These are phyloP conservation scores for Pichia cephalocereana DNA, from an alignment of 805 yeast genomes.

Conservation along the genomic window DNA sequence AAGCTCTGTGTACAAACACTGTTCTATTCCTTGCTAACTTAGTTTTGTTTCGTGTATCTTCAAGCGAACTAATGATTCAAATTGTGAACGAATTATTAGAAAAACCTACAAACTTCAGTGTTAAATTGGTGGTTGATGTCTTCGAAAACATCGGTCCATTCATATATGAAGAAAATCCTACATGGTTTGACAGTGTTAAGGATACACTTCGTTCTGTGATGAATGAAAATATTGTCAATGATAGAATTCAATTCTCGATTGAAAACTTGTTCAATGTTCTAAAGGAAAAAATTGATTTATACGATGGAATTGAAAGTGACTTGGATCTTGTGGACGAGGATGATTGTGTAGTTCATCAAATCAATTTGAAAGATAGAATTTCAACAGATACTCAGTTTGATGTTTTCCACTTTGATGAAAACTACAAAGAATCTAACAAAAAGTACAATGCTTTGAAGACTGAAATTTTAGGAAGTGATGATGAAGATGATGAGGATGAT, in stretches of 20 bases:
- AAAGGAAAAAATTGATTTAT: slow-evolving; percentile 29
- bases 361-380: slow-evolving; percentile 45
- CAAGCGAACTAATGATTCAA: slow-evolving; percentile 46
- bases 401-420: slow-evolving; percentile 38
- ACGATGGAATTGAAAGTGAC: slow-evolving; percentile 34
- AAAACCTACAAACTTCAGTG: slow-evolving; percentile 39
- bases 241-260: slow-evolving; percentile 36
- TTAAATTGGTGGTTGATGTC: slow-evolving; percentile 45
- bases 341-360: slow-evolving; percentile 46
- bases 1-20: slow-evolving; percentile 32
- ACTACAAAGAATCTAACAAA: slow-evolving; percentile 41
- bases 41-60: slow-evolving; percentile 51
- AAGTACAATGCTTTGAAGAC: slow-evolving; percentile 34
- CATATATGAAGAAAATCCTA: slow-evolving; percentile 31
- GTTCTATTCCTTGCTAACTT: slow-evolving; percentile 50
- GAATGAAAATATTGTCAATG: slow-evolving; percentile 41
- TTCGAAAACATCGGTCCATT: slow-evolving; percentile 44
- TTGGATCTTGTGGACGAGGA: slow-evolving; percentile 59
- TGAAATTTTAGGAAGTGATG: slow-evolving; percentile 36
- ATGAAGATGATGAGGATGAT: slow-evolving; percentile 19
- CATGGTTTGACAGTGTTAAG: slow-evolving; percentile 32
- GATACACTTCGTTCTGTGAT: slow-evolving; percentile 54
- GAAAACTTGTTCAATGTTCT: slow-evolving; percentile 43
- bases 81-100: slow-evolving; percentile 39
- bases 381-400: slow-evolving; percentile 39